phyloP scores from a whole-genome alignment of 805 yeast genomes.

The Teunomyces lycoperdinae region DNA sequence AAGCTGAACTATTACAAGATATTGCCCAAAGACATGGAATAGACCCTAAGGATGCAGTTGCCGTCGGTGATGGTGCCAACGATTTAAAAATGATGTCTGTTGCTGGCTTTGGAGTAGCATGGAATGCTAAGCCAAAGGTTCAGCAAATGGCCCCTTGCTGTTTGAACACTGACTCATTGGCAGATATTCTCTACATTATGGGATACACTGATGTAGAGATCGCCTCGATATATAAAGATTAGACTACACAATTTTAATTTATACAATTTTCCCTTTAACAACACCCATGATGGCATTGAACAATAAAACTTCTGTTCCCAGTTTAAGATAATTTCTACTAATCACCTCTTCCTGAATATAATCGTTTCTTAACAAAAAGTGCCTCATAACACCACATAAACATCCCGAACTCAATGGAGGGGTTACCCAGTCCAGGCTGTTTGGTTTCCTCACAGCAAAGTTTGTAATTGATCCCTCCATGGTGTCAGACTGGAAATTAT shows the following conservation, averaged over 20 bases:
- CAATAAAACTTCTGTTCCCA: slow-evolving; percentile 70
- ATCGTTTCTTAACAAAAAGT: slow-evolving; percentile 54
- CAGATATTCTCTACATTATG: slow-evolving; percentile 75
- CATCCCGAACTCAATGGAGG: slow-evolving; percentile 81
- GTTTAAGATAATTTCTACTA: slow-evolving; percentile 40
- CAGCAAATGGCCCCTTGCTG: slow-evolving; percentile 80
- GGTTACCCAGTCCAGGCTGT: slow-evolving; percentile 62
- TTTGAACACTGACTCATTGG: slow-evolving; percentile 69
- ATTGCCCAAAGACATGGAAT: slow-evolving; percentile 57
- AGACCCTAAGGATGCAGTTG: slow-evolving; percentile 56
- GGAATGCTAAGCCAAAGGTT: slow-evolving; percentile 96
- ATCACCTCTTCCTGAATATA: slow-evolving; percentile 54
- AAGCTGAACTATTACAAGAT: slow-evolving; percentile 67
- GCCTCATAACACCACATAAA: slow-evolving; percentile 78
- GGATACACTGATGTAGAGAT: slow-evolving; percentile 67
- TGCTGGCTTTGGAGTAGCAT: slow-evolving; percentile 94
- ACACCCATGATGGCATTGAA: slow-evolving; percentile 87
- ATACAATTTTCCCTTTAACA: slow-evolving; percentile 49
- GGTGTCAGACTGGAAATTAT: slow-evolving; percentile 54
- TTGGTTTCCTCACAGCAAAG: slow-evolving; percentile 55
- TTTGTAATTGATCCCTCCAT: slow-evolving; percentile 84
- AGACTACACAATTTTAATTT: neutral
- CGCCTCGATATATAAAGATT: slow-evolving; percentile 15
- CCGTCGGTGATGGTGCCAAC: slow-evolving; percentile 97
- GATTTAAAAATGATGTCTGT: slow-evolving; percentile 88